Percentiles rank a stretch among this genome's conserved stretches.
phyloP scores from a whole-genome alignment of 176 grass and related monocot genomes.

The Areca catechu region DNA sequence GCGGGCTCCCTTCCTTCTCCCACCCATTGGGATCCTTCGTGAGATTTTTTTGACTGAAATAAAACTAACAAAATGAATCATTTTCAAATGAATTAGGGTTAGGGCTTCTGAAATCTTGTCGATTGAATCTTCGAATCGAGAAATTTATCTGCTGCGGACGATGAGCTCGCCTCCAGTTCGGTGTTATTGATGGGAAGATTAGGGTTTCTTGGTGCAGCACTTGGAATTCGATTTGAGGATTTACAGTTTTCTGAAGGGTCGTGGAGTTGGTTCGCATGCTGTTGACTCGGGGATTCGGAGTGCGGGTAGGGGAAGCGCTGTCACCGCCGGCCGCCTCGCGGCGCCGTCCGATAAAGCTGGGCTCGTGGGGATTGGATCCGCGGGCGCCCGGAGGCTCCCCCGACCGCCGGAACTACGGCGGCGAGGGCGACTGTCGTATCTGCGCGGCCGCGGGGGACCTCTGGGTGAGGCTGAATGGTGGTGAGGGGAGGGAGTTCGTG shows the following conservation, averaged over 20 bases:
- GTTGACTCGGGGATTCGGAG: constrained; percentile 51
- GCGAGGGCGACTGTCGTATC: constrained; percentile 25
- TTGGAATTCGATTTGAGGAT: background rate
- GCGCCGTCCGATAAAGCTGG: constrained; percentile 27
- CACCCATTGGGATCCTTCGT: constrained; percentile 12
- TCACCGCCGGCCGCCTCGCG: constrained; percentile 11
- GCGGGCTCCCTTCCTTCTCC: constrained; percentile 2
- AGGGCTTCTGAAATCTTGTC: constrained; percentile 1
- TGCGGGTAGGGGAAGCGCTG: constrained; percentile 36
- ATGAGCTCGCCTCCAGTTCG: background rate
- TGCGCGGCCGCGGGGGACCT: constrained; percentile 27
- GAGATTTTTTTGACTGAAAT: too few relatives aligned
- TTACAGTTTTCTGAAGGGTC: background rate
- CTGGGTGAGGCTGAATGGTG: constrained; percentile 11
- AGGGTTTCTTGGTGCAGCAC: too few relatives aligned
- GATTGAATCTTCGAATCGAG: too few relatives aligned
- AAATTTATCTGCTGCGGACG: background rate
- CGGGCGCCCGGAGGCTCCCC: constrained; percentile 5
- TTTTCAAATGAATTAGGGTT: too few relatives aligned
- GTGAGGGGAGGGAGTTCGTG: constrained; percentile 6
- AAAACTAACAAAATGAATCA: too few relatives aligned
- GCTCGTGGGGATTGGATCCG: constrained; percentile 28
- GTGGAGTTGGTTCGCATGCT: constrained; percentile 31
- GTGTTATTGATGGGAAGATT: constrained; percentile 2
- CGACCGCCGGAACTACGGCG: constrained; percentile 9